Base-by-base conservation (phyloP, 441 rosid species). In the Eutrema salsugineum region DNA sequence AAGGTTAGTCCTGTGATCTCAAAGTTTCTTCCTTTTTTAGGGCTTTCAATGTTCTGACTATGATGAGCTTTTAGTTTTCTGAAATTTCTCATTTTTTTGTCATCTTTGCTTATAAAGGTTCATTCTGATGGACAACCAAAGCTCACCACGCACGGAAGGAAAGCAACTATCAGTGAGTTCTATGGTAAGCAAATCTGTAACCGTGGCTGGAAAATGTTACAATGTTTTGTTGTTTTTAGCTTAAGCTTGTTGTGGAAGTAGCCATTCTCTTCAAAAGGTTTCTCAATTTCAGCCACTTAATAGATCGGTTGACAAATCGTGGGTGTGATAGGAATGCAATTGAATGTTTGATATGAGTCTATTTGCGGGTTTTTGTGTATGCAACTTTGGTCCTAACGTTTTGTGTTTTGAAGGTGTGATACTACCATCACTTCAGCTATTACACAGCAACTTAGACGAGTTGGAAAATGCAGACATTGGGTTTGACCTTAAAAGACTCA, bases 121-220 rank as follows among this genome's bases (percentile, higher is more conserved):
- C 82, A 86, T 67, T 75, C 84, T 19, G 91, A 95, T 80, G 93
- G 89, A 67, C 85, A 81, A 68, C 84, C 89, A 19, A 83, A 72
- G 54, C 71, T 83, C 24, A 76, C 93, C 30, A 78, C 81, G 1
- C 87, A 78, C 65, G 98, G 97, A 59, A 85, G 99, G 77, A 94
- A 94, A 78, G 97, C 99, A 3, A 85, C 97, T 36, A 80, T 95
- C 68, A 88, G 83, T 78, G 98, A 95, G 72, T 95, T 95, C 76
- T 95, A 95, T 39, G 93, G 99, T 93, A 71, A 67, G 87, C 64
- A 44, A 68, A 43, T 38, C 40, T n/a, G 0, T 50, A 42, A 74
- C 57, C 63, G 8, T 60, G 42, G 12, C 17, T 63, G 42, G 14
- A 10, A 5, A 11, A 44, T 58, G 66, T 44, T 70, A 43, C 4